These are phyloP conservation scores for Xylariaceae sp. DNA, from an alignment of 2,329 filamentous ascomycete genomes.

Conservation along the genomic window DNA sequence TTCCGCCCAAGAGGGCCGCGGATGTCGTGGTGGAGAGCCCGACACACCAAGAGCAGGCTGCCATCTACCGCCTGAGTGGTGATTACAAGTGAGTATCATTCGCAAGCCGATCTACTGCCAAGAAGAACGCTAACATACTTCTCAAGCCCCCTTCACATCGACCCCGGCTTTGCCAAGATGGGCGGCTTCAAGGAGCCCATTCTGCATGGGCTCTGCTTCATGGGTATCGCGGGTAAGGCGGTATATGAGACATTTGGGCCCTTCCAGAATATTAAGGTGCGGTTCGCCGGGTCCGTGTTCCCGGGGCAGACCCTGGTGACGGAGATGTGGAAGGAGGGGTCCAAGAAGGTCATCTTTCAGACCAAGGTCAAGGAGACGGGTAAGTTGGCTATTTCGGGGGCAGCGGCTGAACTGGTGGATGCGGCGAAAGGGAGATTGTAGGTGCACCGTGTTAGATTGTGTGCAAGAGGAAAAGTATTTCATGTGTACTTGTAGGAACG, in stretches of 20 bases:
- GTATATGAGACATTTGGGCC: conserved; percentile 78
- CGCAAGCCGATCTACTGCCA: conserved; percentile 4
- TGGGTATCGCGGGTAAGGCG: conserved; percentile 88
- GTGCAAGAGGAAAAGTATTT: too few species aligned
- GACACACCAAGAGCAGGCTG: conserved; percentile 87
- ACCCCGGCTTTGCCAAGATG: conserved; percentile 89
- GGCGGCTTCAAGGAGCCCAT: conserved; percentile 94
- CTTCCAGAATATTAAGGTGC: conserved; percentile 88
- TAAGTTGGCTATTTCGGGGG: conserved; percentile 79
- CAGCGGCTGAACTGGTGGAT: conserved; percentile 65
- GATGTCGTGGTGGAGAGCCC: conserved; percentile 81
- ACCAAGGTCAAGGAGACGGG: conserved; percentile 88
- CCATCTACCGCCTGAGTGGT: conserved; percentile 86
- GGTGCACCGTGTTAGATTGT: neutral
- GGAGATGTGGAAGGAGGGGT: conserved; percentile 86
- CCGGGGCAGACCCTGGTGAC: conserved; percentile 87
- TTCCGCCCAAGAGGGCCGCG: conserved; percentile 69
- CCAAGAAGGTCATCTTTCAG: conserved; percentile 71
- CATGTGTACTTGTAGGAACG: too few species aligned
- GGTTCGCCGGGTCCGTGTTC: conserved; percentile 80
- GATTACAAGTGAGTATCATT: conserved; percentile 73
- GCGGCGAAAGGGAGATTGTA: conserved; percentile 26
- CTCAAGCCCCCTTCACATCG: conserved; percentile 77
- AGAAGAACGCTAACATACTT: conserved; percentile 3
- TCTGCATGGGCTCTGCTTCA: conserved; percentile 92